These are phyloP conservation scores for Paxillus rubicundulus DNA, from an alignment of 768 basidiomycete genomes.

Conservation along the genomic window DNA sequence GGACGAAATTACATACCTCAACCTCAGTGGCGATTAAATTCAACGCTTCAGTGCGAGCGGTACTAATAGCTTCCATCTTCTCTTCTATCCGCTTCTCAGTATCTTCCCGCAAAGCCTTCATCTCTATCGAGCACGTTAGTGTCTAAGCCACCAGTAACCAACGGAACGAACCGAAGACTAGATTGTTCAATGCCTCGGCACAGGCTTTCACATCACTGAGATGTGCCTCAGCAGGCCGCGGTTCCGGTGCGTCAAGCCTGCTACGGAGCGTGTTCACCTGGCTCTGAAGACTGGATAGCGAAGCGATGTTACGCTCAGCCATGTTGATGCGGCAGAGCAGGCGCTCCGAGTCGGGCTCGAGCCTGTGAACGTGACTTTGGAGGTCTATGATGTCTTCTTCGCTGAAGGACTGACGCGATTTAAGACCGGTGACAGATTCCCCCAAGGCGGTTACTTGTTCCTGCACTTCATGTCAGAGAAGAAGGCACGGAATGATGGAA, in stretches of 20 bases:
- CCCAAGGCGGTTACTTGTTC: conserved; percentile 25
- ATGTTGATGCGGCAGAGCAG: conserved; percentile 26
- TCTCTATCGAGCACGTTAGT: conserved; percentile 34
- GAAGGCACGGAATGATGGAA: background rate
- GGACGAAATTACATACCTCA: conserved; percentile 10
- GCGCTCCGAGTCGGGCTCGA: conserved; percentile 35
- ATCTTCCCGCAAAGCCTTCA: conserved; percentile 42
- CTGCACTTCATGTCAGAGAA: conserved; percentile 10
- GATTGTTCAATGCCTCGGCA: conserved; percentile 35
- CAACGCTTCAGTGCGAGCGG: conserved; percentile 39
- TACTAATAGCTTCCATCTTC: conserved; percentile 44
- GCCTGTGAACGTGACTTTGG: conserved; percentile 37
- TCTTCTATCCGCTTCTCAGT: conserved; percentile 45
- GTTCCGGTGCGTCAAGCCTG: conserved; percentile 19
- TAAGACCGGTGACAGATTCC: conserved; percentile 16
- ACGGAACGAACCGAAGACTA: conserved; percentile 41
- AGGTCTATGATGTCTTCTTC: conserved; percentile 34
- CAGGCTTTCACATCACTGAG: conserved; percentile 27
- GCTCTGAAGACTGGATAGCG: conserved; percentile 26
- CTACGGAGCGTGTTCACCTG: conserved; percentile 22
- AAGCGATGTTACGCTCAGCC: conserved; percentile 31
- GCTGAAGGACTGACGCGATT: conserved; percentile 21
- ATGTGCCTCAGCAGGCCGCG: conserved; percentile 6
- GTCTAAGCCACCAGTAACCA: background rate
- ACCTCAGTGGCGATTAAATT: conserved; percentile 34